Percentiles rank a stretch among this genome's conserved stretches.
phyloP scores from a whole-genome alignment of 805 yeast genomes.

The Debaryomyces hansenii region DNA sequence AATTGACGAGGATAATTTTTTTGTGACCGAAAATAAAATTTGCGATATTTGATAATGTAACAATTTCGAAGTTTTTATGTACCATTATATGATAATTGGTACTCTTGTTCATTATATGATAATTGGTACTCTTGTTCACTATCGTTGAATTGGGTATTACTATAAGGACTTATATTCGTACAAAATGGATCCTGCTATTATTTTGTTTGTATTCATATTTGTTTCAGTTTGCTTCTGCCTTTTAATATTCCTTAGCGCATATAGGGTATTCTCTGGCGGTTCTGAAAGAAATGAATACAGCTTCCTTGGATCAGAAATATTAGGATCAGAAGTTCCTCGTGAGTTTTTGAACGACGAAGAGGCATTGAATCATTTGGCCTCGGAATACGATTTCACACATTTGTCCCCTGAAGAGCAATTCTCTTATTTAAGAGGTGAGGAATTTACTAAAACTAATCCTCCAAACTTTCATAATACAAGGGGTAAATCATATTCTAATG shows the following conservation, averaged over 20 bases:
- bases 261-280: slow-evolving; percentile 5
- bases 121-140: too few species aligned
- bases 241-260: slow-evolving; percentile 10
- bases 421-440: slow-evolving; percentile 35
- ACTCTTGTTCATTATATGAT: too few species aligned
- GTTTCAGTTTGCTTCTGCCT: slow-evolving; percentile 3
- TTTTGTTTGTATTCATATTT: slow-evolving; percentile 6
- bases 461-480: slow-evolving; percentile 30
- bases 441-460: slow-evolving; percentile 30
- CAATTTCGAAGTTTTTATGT: too few species aligned
- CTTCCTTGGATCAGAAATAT: slow-evolving; percentile 12
- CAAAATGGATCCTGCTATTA: slow-evolving; percentile 5
- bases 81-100: too few species aligned
- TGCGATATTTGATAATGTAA: too few species aligned
- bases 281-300: slow-evolving; percentile 11
- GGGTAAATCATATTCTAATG: slow-evolving; percentile 32
- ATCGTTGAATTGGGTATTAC: too few species aligned
- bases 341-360: slow-evolving; percentile 44
- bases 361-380: slow-evolving; percentile 30
- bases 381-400: slow-evolving; percentile 34
- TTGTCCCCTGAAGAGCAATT: slow-evolving; percentile 44
- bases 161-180: neutral
- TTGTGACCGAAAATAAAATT: too few species aligned
- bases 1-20: too few species aligned
- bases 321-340: slow-evolving; percentile 26